These are phyloP conservation scores for Forsythia suspensa DNA, from an alignment of 257 asterid species.

Conservation along the genomic window DNA sequence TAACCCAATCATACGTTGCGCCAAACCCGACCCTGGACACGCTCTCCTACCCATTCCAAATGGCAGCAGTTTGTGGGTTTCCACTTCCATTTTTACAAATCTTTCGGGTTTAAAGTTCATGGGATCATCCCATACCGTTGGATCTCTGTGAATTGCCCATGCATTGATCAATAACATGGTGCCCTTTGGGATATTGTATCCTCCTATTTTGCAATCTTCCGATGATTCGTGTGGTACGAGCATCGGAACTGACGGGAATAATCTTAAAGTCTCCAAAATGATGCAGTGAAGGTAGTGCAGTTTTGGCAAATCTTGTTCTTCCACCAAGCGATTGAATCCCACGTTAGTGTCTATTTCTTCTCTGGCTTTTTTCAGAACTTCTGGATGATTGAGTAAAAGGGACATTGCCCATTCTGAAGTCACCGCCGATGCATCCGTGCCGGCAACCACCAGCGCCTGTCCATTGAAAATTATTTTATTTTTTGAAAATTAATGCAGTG, in stretches of 20 bases:
- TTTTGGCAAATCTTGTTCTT: slow-evolving; percentile 23
- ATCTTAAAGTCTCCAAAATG: slow-evolving; percentile 24
- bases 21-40: slow-evolving; percentile 27
- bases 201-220: slow-evolving; percentile 17
- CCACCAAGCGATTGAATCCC: slow-evolving; percentile 22
- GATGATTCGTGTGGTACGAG: slow-evolving; percentile 24
- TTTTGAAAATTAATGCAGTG: neutral
- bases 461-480: neutral
- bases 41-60: slow-evolving; percentile 36
- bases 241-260: slow-evolving; percentile 19
- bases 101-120: slow-evolving; percentile 24
- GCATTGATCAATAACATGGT: slow-evolving; percentile 27
- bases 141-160: slow-evolving; percentile 29
- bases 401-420: slow-evolving; percentile 32
- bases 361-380: slow-evolving; percentile 14
- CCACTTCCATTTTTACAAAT: slow-evolving; percentile 17
- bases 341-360: slow-evolving; percentile 14
- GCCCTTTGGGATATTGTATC: slow-evolving; percentile 21
- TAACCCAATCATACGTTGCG: slow-evolving; percentile 24
- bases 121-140: slow-evolving; percentile 23
- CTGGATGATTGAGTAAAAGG: slow-evolving; percentile 16
- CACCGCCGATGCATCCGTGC: slow-evolving; percentile 17
- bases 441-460: slow-evolving; percentile 21
- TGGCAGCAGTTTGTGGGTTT: slow-evolving; percentile 23
- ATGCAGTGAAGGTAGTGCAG: slow-evolving; percentile 19